These are phyloP conservation scores for Salix exigua DNA, from an alignment of 345 rosid genomes.

Conservation along the genomic window DNA sequence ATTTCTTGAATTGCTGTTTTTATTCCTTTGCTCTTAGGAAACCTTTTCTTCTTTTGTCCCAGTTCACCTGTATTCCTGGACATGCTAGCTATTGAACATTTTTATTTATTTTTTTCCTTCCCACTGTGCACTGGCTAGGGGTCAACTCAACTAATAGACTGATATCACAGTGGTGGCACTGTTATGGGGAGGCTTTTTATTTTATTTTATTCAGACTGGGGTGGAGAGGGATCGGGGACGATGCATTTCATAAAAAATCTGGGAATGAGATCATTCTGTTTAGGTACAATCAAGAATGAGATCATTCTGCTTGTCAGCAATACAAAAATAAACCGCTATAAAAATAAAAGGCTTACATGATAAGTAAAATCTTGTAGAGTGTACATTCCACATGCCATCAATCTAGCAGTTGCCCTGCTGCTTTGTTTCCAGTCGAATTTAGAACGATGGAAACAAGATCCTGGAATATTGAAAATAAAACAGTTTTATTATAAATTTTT, in stretches of 20 bases:
- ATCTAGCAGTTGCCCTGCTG: too few species aligned
- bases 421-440: too few species aligned
- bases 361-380: too few species aligned
- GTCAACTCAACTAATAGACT: not conserved
- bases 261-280: not conserved
- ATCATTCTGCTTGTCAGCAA: not conserved
- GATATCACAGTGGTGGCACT: not conserved
- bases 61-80: not conserved
- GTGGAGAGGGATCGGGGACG: not conserved
- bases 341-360: too few species aligned
- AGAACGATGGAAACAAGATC: too few species aligned
- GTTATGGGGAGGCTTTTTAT: not conserved
- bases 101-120: not conserved
- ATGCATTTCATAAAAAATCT: not conserved
- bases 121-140: not conserved
- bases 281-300: too few species aligned
- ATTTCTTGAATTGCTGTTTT: conserved; percentile 3
- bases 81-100: not conserved
- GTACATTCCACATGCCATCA: too few species aligned
- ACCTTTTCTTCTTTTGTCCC: not conserved
- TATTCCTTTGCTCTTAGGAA: not conserved
- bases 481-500: too few species aligned
- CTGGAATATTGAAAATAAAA: too few species aligned
- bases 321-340: too few species aligned
- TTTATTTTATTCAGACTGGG: not conserved